A percentile compares a stretch with the other conserved stretches of the same genome.
These are phyloP conservation scores for Borovskyia barvae DNA, from an alignment of 208 protist species.

Conservation along the genomic window DNA sequence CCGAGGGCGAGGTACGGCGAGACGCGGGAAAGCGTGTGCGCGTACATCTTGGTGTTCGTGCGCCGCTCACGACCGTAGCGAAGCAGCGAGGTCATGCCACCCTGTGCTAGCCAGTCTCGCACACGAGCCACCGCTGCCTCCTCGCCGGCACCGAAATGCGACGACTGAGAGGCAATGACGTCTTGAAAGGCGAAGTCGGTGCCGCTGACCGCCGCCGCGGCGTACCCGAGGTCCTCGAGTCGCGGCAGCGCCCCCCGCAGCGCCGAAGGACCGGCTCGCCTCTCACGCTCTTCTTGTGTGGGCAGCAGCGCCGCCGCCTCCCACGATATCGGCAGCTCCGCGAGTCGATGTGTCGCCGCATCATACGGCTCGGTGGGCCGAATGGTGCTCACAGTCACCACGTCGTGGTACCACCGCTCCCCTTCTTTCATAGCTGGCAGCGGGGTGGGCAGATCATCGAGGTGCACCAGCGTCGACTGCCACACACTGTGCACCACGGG, in stretches of 20 bases:
- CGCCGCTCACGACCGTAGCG: constrained; percentile 63
- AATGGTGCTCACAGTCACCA: constrained; percentile 70
- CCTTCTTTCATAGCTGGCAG: constrained; percentile 77
- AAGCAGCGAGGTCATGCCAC: constrained; percentile 71
- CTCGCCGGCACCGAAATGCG: constrained; percentile 65
- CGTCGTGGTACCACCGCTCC: constrained; percentile 89
- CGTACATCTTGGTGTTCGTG: constrained; percentile 87
- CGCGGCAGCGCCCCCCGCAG: constrained; percentile 64
- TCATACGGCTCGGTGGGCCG: constrained; percentile 80
- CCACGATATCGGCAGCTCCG: constrained; percentile 23
- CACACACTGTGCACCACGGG: constrained; percentile 72
- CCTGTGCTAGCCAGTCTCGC: constrained; percentile 61
- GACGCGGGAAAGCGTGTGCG: constrained; percentile 61
- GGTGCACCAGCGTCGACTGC: constrained; percentile 88
- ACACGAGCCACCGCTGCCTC: constrained; percentile 54
- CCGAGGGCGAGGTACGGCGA: constrained; percentile 83
- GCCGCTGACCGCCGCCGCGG: constrained; percentile 10
- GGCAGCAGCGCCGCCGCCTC: constrained; percentile 35
- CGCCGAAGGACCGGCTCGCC: constrained; percentile 26
- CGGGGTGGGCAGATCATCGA: constrained; percentile 84
- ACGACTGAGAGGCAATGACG: constrained; percentile 74
- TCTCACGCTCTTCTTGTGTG: constrained; percentile 27
- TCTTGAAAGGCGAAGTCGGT: constrained; percentile 58
- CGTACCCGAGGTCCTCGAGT: constrained; percentile 75
- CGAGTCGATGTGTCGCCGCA: constrained; percentile 30